Evolutionary conservation across 352 stramenopile species (phyloP), one percentile per base, ranked within the genome.

Genomic region (Phytophthora cryptogea): DNA sequence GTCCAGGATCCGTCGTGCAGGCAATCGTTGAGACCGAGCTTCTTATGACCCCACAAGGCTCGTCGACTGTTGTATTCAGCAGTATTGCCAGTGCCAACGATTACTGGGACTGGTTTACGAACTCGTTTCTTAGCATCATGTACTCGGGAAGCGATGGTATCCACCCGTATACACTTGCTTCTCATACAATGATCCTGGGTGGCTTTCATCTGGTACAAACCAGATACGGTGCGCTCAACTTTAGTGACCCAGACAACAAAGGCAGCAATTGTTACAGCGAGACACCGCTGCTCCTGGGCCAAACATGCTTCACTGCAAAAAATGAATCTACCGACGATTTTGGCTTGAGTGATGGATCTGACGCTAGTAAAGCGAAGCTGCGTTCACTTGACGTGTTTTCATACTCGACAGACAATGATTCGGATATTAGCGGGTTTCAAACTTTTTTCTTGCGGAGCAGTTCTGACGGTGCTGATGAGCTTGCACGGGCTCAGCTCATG

Each of bases 191-290:
- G 8, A 88, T 90, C 31, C 66, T 90, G 9, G 76, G 78, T 7
- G 78, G 81, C 20, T 90, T 90, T 62, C 72, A 89, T 39, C n/a
- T 90, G 28, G 54, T 81, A 35, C 81, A 90, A 52, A 78, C 57
- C 26, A 57, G 78, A 3, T 88, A 83, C 43, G 55, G 42, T 8
- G 50, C 68, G 1, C 64, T 88, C 32, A 88, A 86, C 36, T 81
- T 74, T 32, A 81, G 69, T 13, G 57, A 71, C 7, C 35, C 58
- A 0, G 51, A 54, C 3, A 79, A 75, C 23, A 73, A 64, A 47
- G 66, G 68, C 26, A 76, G 68, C 9, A 70, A 33, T 30, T 89
- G 78, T 43, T 86, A 84, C 33, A 89, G 73, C 41, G 70, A 76
- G 8, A 60, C 74, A 1, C 40, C 40, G 8, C 60, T 80, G 9